Base-by-base conservation (phyloP, 2,329 filamentous ascomycete species). In the Hyphodiscus sp. region DNA sequence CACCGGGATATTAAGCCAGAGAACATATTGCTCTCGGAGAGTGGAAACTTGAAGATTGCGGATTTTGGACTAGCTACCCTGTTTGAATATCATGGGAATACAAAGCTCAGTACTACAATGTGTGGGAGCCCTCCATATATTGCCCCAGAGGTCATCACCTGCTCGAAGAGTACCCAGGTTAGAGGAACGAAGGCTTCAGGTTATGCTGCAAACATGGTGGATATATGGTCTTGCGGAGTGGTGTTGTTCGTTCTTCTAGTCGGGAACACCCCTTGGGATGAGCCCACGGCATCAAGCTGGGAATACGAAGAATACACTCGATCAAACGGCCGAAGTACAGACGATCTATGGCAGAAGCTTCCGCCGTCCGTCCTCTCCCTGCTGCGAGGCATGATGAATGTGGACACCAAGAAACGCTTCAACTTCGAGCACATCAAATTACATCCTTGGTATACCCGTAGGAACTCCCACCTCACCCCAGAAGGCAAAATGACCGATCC, bases 51-150 rank as follows among this genome's bases (percentile, higher is more conserved):
- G 60, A 99, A 99, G 71, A 82, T 99, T 52, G 94, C 94, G 13
- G 94, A 99, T 69, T 99, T 99, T 74, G 94, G 94, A 41, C 85
- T 99, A 70, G 91, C 95, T 7, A 94, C 91, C 20, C 81, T 97
- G 70, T 99, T 96, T 66, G 84, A 91, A 70, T 91, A 95, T 71
- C 89, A 91, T 63, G 91, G 91, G 10, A 81, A 85, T 64, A 80
- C 82, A 59, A 95, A 96, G 70, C 74, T 85, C 57, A 95, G 89
- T 67, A 83, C 85, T 15, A 96, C 92, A 2, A 87, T 97, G 61
- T 99, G 94, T 67, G 94, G 94, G 7, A 96, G 91, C 63, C 94
- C 94, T 19, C 94, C 94, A 0, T 99, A 99, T 66, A 96, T 99
- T 65, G 94, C 94, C 0, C 94, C 95, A 0, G 94, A 99, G 71